phyloP scores from a whole-genome alignment of 176 grass and related monocot species.

The Coix lacrymajobi region DNA sequence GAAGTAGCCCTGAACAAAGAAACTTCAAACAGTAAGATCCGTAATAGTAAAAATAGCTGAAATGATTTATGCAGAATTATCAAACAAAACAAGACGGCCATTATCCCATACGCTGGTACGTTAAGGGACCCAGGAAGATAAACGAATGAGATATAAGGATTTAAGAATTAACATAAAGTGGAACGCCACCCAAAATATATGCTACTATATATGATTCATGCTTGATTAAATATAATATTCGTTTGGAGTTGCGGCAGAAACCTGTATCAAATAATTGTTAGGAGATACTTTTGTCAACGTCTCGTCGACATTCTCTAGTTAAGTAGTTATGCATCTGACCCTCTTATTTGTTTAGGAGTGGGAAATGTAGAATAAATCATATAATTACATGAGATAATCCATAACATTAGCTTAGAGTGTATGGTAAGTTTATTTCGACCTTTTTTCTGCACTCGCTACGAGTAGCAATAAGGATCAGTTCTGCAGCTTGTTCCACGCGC shows the following conservation, averaged over 20 bases:
- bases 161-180: neutral
- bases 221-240: constrained; percentile 6
- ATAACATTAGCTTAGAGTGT: neutral
- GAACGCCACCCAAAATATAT: neutral
- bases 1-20: constrained; percentile 63
- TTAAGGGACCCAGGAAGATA: neutral
- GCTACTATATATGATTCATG: neutral
- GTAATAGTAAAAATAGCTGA: neutral
- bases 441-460: constrained; percentile 36
- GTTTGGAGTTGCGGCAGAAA: neutral
- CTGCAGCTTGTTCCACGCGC: constrained; percentile 39
- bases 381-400: constrained; percentile 8
- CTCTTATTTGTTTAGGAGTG: neutral
- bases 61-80: neutral
- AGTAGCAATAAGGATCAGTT: constrained; percentile 51
- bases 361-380: constrained; percentile 9
- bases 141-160: neutral
- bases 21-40: neutral
- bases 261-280: neutral
- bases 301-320: neutral
- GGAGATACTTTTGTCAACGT: neutral
- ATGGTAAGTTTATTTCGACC: constrained; percentile 28
- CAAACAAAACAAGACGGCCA: neutral
- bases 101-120: neutral
- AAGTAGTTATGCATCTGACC: neutral